These are phyloP conservation scores for Luvunga scandens DNA, from an alignment of 345 rosid species.

Conservation along the genomic window DNA sequence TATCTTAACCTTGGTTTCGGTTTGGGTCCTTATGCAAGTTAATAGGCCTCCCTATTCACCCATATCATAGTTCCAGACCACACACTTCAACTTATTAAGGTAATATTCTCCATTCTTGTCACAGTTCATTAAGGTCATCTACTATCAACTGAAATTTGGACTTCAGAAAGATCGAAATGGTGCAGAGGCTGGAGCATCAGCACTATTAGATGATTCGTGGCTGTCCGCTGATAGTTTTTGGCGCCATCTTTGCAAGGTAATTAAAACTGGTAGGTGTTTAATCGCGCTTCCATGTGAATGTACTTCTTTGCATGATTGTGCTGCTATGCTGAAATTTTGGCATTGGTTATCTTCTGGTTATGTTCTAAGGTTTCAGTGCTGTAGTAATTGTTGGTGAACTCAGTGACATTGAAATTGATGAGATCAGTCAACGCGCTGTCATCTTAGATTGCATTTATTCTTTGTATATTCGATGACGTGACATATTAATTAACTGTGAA, in stretches of 20 bases:
- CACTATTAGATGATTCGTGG: conserved; percentile 82
- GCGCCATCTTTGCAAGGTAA: conserved; percentile 75
- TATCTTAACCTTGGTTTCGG: neutral
- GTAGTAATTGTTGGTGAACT: neutral
- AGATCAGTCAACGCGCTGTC: neutral
- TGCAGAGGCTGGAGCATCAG: conserved; percentile 46
- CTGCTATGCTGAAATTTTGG: neutral
- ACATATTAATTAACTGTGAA: conserved; percentile 3
- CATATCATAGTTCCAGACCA: neutral
- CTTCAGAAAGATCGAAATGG: conserved; percentile 58
- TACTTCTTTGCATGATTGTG: conserved; percentile 9
- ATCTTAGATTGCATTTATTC: neutral
- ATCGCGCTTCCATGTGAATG: neutral
- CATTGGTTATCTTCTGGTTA: neutral
- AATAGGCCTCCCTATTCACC: neutral
- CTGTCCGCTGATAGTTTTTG: conserved; percentile 80
- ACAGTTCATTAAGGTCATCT: conserved; percentile 82
- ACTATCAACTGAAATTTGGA: conserved; percentile 85
- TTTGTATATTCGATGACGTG: neutral
- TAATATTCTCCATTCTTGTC: neutral
- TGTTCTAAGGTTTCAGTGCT: neutral
- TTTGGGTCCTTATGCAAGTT: neutral
- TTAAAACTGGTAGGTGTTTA: neutral
- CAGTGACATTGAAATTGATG: conserved; percentile 1
- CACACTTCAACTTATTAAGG: neutral